A percentile compares a stretch with the other conserved stretches of the same genome.
Evolutionary conservation across 129 eudicot genomes (phyloP).

Genomic region (Artemisia argyi): DNA sequence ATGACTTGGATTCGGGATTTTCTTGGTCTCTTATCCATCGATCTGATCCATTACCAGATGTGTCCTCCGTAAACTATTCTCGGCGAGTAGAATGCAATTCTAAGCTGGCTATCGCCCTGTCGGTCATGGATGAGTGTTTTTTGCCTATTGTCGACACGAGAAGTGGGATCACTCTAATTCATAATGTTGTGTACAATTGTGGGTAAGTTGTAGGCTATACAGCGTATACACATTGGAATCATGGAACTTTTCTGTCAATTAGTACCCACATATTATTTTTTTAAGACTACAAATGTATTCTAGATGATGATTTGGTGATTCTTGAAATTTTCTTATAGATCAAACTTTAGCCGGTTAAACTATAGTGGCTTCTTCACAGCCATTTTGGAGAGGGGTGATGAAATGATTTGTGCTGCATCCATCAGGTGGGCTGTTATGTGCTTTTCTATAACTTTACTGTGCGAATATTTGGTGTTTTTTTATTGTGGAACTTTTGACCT

Average conservation of each 20-base stretch:
- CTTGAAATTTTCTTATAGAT: slow-evolving; percentile 40
- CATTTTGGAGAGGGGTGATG: slow-evolving; percentile 87
- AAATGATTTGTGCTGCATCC: slow-evolving; percentile 87
- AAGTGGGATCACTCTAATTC: slow-evolving; percentile 82
- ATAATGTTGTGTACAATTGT: slow-evolving; percentile 79
- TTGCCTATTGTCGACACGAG: slow-evolving; percentile 81
- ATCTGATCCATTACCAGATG: slow-evolving; percentile 50
- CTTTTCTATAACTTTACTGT: slow-evolving; percentile 1
- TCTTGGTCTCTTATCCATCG: slow-evolving; percentile 86
- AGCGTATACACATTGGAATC: not conserved
- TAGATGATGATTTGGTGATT: slow-evolving; percentile 1
- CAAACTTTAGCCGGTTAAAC: slow-evolving; percentile 77
- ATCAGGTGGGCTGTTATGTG: slow-evolving; percentile 53
- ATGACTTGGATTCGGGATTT: slow-evolving; percentile 78
- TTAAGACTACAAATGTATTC: not conserved
- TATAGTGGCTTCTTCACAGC: slow-evolving; percentile 77
- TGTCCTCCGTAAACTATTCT: slow-evolving; percentile 40
- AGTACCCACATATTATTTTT: no score
- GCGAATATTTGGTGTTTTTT: not conserved
- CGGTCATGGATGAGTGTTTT: slow-evolving; percentile 91
- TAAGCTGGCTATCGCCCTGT: slow-evolving; percentile 78
- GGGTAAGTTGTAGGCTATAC: slow-evolving; percentile 56
- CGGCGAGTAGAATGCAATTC: slow-evolving; percentile 86
- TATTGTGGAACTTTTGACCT: slow-evolving; percentile 26
- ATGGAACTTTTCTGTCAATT: no score